Conservation (phyloP, 176 grass and related monocot species). For the Avena atlantica region DNA sequence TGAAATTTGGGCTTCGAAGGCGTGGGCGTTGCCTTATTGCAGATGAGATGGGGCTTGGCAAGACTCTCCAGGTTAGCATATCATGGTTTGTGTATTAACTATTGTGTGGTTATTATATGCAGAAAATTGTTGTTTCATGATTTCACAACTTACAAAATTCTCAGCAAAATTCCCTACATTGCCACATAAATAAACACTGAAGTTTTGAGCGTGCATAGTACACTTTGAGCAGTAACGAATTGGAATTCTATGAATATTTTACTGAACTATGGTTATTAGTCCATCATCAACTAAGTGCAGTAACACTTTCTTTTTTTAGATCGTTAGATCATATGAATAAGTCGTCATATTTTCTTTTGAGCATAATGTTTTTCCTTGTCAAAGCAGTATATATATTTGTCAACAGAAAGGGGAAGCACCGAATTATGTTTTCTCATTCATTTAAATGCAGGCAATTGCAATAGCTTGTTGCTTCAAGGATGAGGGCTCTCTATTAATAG, state of each 20-base stretch:
- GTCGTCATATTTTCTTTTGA: slow-evolving; percentile 21
- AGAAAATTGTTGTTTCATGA: slow-evolving; percentile 23
- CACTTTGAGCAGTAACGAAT: not conserved
- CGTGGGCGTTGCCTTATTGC: slow-evolving; percentile 85
- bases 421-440: slow-evolving; percentile 33
- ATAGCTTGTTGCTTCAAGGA: slow-evolving; percentile 90
- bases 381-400: slow-evolving; percentile 19
- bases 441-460: slow-evolving; percentile 85
- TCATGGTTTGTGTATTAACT: slow-evolving; percentile 6
- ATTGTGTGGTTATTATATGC: not conserved
- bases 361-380: not conserved
- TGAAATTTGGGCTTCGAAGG: slow-evolving; percentile 83
- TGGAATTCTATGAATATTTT: not conserved
- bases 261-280: not conserved
- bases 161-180: not conserved
- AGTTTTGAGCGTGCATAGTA: not conserved
- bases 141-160: slow-evolving; percentile 25
- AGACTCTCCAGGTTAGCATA: slow-evolving; percentile 82
- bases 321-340: slow-evolving; percentile 27
- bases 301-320: slow-evolving; percentile 17
- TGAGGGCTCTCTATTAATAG: slow-evolving; percentile 79
- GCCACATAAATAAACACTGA: not conserved
- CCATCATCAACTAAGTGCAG: slow-evolving; percentile 3
- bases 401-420: not conserved
- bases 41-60: slow-evolving; percentile 98